Base-by-base conservation (phyloP, 2,329 filamentous ascomycete species). In the Geoglossum cookeanum region DNA sequence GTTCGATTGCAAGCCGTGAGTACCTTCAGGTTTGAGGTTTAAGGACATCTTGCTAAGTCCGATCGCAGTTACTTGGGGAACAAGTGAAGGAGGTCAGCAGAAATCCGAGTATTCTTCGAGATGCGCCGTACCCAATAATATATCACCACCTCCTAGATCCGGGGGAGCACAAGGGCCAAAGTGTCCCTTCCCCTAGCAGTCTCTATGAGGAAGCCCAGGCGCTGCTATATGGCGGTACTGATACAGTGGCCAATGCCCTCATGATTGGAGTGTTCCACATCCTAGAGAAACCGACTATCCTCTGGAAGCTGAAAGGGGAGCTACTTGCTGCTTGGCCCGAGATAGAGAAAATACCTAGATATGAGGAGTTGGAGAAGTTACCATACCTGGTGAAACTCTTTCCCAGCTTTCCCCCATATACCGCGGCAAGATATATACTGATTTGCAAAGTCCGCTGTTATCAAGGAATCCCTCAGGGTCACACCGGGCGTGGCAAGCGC, bases 161-260 rank as follows among this genome's bases (percentile, higher is more conserved):
- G 1, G 35, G 3, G 3, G 11, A 7, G 7, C 6, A 37, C 3
- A 37, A 37, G 11, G 35, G 35, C 35, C 6, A 37, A 13, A 64
- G 15, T 7, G 55, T 64, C 17, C 64, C 63, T 17, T 61, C 60
- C 11, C 56, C 60, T 3, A 58, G 37, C 1, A 61, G 57, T 29
- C 61, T 75, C 2, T 71, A 69, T 49, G 71, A 75, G 17, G 74
- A 76, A 64, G 69, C 68, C 1, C 69, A 71, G 61, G 69, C 70
- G 0, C 64, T 76, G 55, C 65, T 76, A 60, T 74, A 75, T 60
- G 74, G 68, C 7, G 74, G 73, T 13, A 67, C 67, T 13, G 72
- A 75, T 57, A 75, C 73, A 0, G 68, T 69, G 4, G 72, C 67
- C 0, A 71, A 69, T 45, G 67, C 71, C 1, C 60, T 73, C 6